These are phyloP conservation scores for Fusarium sp. DNA, from an alignment of 2,329 filamentous ascomycete genomes.

Conservation along the genomic window DNA sequence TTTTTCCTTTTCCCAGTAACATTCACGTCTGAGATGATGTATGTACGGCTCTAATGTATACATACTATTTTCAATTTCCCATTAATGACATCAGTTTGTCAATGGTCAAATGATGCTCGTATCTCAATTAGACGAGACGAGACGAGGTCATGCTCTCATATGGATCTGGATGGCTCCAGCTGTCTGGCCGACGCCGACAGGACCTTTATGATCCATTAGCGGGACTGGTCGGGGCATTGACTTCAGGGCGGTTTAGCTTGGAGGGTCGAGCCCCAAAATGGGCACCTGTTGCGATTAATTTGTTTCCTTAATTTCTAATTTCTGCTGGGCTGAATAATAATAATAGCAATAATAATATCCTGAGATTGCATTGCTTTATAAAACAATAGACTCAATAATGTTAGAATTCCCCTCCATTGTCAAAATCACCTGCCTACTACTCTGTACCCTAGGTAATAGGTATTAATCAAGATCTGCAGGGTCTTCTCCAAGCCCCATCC, in stretches of 20 bases:
- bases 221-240: not conserved
- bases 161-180: not conserved
- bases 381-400: not conserved
- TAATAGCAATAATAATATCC: not conserved
- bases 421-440: not conserved
- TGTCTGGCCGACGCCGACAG: constrained; percentile 12
- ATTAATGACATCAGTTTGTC: constrained; percentile 38
- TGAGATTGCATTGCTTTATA: not conserved
- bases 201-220: not conserved
- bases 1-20: not conserved
- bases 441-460: not conserved
- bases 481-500: not conserved
- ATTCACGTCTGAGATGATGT: not conserved
- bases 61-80: not conserved
- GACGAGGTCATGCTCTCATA: constrained; percentile 12
- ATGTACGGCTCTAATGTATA: not conserved
- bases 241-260: constrained; percentile 3
- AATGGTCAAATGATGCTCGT: constrained; percentile 20
- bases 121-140: constrained; percentile 17
- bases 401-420: not conserved
- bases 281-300: constrained; percentile 4
- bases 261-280: constrained; percentile 30
- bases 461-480: constrained; percentile 1
- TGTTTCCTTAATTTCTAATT: constrained; percentile 23
- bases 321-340: constrained; percentile 5